These are phyloP conservation scores for Botrytis deweyae DNA, from an alignment of 2,329 filamentous ascomycete genomes.

Conservation along the genomic window DNA sequence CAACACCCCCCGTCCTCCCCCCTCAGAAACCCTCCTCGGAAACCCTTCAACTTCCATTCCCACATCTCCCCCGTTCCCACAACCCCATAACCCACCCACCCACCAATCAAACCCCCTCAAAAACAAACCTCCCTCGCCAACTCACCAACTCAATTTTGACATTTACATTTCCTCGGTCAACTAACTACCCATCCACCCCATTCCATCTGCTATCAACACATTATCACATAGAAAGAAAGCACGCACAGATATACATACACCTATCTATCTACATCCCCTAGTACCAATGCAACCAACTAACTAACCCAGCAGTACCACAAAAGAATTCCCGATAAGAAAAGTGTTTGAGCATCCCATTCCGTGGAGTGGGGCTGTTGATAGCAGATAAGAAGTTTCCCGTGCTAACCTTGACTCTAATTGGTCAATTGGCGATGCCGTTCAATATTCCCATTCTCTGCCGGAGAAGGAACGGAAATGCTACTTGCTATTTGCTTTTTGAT, in stretches of 20 bases:
- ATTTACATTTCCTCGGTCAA: not conserved
- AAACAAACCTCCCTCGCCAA: not conserved
- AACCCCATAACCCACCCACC: not conserved
- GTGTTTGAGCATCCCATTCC: too few species aligned
- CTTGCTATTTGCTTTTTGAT: not conserved
- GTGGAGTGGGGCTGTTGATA: not conserved
- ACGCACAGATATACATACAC: not conserved
- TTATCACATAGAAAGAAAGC: too few species aligned
- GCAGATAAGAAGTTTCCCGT: not conserved
- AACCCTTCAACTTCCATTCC: not conserved
- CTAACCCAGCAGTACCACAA: not conserved
- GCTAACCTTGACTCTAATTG: not conserved
- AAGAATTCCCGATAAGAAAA: not conserved
- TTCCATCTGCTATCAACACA: too few species aligned
- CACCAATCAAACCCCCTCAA: not conserved
- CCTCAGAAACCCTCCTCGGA: not conserved
- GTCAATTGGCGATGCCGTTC: not conserved
- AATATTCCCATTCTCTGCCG: not conserved
- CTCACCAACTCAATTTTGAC: not conserved
- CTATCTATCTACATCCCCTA: too few species aligned
- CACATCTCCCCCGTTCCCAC: not conserved
- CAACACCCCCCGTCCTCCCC: too few species aligned
- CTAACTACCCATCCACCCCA: too few species aligned
- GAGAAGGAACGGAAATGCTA: conserved; percentile 12
- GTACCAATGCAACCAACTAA: too few species aligned